Conservation (phyloP, 148 eudicot genomes). For the Nepenthes mirabilis region DNA sequence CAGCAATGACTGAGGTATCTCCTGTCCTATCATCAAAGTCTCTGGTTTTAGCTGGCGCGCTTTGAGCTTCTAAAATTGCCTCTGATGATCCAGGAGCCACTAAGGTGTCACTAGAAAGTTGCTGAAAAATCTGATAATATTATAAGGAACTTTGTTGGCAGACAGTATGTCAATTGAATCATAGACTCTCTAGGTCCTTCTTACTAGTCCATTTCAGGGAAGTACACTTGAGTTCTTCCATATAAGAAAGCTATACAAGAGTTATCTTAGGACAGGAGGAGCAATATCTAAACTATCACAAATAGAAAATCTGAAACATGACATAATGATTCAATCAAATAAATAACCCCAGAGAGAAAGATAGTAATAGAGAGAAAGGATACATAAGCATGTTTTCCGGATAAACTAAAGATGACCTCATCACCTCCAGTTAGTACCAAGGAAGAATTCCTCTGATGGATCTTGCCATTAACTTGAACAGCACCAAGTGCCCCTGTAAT, state of each 20-base stretch:
- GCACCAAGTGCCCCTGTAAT: slow-evolving; percentile 64
- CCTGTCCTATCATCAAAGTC: slow-evolving; percentile 46
- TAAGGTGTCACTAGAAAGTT: slow-evolving; percentile 36
- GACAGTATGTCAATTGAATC: background rate
- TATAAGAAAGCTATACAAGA: no score
- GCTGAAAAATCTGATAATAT: slow-evolving; percentile 55
- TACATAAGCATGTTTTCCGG: slow-evolving; percentile 84
- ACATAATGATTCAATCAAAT: no score
- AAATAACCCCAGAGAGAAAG: background rate
- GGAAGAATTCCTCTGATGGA: slow-evolving; percentile 40
- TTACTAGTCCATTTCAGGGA: no score
- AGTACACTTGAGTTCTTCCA: no score
- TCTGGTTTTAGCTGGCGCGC: slow-evolving; percentile 39
- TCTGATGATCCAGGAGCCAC: slow-evolving; percentile 33
- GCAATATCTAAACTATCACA: no score
- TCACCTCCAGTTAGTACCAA: slow-evolving; percentile 60
- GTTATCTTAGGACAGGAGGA: no score
- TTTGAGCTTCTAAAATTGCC: slow-evolving; percentile 59
- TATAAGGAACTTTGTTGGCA: slow-evolving; percentile 21
- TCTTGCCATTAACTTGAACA: slow-evolving; percentile 65
- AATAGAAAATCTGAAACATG: no score
- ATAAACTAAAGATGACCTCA: slow-evolving; percentile 59
- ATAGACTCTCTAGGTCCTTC: background rate
- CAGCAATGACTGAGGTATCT: slow-evolving; percentile 61
- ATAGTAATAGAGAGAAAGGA: slow-evolving; percentile 27